A percentile compares a stretch with the other conserved stretches of the same genome.
These are phyloP conservation scores for Hyparrhenia diplandra DNA, from an alignment of 176 grass and related monocot genomes.

Conservation along the genomic window DNA sequence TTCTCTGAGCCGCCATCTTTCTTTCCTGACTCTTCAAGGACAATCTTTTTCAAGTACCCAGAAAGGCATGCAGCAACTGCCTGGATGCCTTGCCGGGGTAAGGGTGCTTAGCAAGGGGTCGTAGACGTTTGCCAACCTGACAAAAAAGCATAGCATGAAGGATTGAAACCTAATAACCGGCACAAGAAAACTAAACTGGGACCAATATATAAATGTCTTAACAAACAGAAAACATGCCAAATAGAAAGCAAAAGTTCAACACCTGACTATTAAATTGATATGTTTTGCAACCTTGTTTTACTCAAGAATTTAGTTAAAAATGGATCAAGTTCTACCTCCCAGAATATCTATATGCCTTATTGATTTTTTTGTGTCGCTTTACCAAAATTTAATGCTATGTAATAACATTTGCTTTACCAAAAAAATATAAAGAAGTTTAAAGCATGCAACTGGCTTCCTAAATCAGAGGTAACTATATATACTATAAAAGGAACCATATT, in stretches of 20 bases:
- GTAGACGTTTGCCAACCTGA: too few species aligned
- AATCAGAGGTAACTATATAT: not conserved
- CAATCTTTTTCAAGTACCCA: constrained; percentile 75
- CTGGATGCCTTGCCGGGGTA: constrained; percentile 41
- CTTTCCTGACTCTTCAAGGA: constrained; percentile 65
- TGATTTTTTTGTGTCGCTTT: not conserved
- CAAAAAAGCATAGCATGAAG: too few species aligned
- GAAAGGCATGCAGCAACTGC: constrained; percentile 58
- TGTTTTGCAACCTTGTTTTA: not conserved
- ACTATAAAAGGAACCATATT: not conserved
- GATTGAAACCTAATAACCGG: not conserved
- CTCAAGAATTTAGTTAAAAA: not conserved
- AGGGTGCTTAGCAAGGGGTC: too few species aligned
- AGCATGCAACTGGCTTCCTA: not conserved
- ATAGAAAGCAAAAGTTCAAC: not conserved
- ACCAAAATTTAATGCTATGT: not conserved
- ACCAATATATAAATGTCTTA: not conserved
- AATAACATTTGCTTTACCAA: not conserved
- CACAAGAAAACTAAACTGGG: not conserved
- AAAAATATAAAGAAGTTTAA: not conserved
- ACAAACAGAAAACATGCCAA: not conserved
- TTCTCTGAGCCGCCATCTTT: constrained; percentile 47
- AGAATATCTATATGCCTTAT: not conserved
- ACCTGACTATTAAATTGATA: not conserved
- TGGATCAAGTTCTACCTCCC: not conserved